Evolutionary conservation across 1,284 basidiomycete species (phyloP).

Genomic region (Athelia sp.): DNA sequence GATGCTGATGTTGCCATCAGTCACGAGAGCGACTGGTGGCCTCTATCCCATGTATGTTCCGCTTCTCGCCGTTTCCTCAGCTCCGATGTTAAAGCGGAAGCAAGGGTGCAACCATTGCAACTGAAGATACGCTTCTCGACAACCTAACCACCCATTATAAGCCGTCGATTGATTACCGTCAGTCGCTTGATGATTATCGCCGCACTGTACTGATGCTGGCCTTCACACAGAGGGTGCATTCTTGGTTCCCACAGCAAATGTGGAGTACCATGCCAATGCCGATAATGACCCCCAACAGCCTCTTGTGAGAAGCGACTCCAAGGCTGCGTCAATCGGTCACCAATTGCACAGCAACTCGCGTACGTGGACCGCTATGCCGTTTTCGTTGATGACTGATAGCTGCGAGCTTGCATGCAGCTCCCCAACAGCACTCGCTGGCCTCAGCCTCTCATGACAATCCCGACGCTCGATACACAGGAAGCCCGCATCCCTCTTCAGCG

Average conservation of each 20-base stretch:
- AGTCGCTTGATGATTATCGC: too few relatives aligned
- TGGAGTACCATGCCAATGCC: too few relatives aligned
- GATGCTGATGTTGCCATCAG: background rate
- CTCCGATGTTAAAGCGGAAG: background rate
- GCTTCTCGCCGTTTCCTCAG: background rate
- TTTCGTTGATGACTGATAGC: constrained; percentile 4
- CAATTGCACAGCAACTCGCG: constrained; percentile 43
- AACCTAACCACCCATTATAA: background rate
- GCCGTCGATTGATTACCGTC: background rate
- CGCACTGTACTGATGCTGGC: too few relatives aligned
- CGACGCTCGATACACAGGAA: constrained; percentile 49
- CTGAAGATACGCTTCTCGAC: background rate
- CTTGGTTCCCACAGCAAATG: too few relatives aligned
- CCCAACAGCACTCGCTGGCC: constrained; percentile 34
- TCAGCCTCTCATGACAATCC: constrained; percentile 47
- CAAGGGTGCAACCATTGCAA: background rate
- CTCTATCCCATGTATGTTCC: background rate
- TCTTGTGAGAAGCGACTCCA: constrained; percentile 51
- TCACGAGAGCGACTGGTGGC: background rate
- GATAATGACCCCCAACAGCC: constrained; percentile 52
- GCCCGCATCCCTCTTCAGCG: constrained; percentile 48
- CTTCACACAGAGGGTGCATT: too few relatives aligned
- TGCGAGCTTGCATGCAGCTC: constrained; percentile 17
- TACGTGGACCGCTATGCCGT: constrained; percentile 23
- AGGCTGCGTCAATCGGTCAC: constrained; percentile 43